phyloP scores from a whole-genome alignment of 1,284 basidiomycete genomes.

The Stereum hirsutum region DNA sequence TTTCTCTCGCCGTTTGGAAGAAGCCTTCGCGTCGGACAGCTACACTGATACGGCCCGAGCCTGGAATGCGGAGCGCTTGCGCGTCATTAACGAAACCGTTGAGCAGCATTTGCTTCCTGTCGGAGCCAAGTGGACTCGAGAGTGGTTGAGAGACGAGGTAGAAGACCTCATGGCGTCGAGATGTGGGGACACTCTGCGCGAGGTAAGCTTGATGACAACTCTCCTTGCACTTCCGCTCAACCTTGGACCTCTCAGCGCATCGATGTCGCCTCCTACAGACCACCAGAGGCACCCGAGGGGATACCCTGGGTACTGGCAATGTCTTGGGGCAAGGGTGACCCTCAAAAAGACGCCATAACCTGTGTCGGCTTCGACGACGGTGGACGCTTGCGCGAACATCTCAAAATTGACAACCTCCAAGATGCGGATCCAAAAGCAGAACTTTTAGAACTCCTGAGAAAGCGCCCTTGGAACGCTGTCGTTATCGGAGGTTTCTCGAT shows the following conservation, averaged over 20 bases:
- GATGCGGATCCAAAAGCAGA: conserved; percentile 61
- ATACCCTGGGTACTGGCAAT: conserved; percentile 83
- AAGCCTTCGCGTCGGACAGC: conserved; percentile 81
- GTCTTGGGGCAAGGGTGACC: conserved; percentile 94
- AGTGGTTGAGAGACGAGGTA: conserved; percentile 85
- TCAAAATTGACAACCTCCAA: conserved; percentile 81
- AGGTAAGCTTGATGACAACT: conserved; percentile 35
- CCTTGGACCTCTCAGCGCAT: conserved; percentile 37
- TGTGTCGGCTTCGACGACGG: conserved; percentile 83
- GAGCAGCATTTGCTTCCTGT: conserved; percentile 76
- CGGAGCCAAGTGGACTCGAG: conserved; percentile 81
- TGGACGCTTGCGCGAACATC: conserved; percentile 83
- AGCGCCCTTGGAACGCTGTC: conserved; percentile 82
- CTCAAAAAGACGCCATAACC: conserved; percentile 82
- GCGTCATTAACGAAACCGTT: conserved; percentile 73
- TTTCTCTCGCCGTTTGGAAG: conserved; percentile 69
- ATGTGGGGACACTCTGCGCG: conserved; percentile 62
- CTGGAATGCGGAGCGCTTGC: conserved; percentile 90
- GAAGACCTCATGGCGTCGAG: conserved; percentile 74
- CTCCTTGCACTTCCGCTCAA: not conserved
- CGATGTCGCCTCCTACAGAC: conserved; percentile 68
- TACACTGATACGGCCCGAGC: conserved; percentile 78
- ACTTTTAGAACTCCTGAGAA: conserved; percentile 76
- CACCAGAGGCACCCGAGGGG: conserved; percentile 55
- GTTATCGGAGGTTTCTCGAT: conserved; percentile 86